Conservation (phyloP, 257 asterid genomes). For the Nicotiana tomentosiformis region DNA sequence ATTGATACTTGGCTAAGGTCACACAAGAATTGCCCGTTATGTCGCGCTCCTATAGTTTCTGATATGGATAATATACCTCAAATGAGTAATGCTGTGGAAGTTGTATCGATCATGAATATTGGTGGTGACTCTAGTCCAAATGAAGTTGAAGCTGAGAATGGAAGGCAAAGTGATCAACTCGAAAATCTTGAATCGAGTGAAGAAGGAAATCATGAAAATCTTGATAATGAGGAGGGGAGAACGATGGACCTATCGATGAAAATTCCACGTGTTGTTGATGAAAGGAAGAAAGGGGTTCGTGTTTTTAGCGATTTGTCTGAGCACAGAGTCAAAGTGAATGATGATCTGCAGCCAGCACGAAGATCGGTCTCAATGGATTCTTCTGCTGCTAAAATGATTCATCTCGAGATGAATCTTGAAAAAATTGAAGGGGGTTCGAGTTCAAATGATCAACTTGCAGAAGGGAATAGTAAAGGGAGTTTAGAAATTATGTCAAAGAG, state of each 20-base stretch:
- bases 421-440: slow-evolving; percentile 34
- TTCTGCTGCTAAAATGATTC: slow-evolving; percentile 23
- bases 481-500: slow-evolving; percentile 4
- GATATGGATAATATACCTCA: background rate
- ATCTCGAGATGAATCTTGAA: background rate
- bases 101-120: background rate
- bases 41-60: slow-evolving; percentile 57
- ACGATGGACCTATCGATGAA: background rate
- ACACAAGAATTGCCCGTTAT: slow-evolving; percentile 70
- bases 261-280: background rate
- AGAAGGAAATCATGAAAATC: slow-evolving; percentile 4
- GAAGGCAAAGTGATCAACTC: background rate
- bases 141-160: background rate
- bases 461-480: slow-evolving; percentile 1
- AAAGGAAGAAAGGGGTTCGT: slow-evolving; percentile 13
- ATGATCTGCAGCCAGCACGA: slow-evolving; percentile 30
- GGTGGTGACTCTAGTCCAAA: background rate
- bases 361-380: slow-evolving; percentile 61
- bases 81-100: background rate
- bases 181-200: slow-evolving; percentile 9
- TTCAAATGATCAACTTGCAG: background rate
- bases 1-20: slow-evolving; percentile 78
- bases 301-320: slow-evolving; percentile 44
- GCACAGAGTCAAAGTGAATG: slow-evolving; percentile 20
- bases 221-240: slow-evolving; percentile 9